A percentile compares a stretch with the other conserved stretches of the same genome.
These are phyloP conservation scores for Exophiala oligosperma DNA, from an alignment of 2,329 filamentous ascomycete species.

Conservation along the genomic window DNA sequence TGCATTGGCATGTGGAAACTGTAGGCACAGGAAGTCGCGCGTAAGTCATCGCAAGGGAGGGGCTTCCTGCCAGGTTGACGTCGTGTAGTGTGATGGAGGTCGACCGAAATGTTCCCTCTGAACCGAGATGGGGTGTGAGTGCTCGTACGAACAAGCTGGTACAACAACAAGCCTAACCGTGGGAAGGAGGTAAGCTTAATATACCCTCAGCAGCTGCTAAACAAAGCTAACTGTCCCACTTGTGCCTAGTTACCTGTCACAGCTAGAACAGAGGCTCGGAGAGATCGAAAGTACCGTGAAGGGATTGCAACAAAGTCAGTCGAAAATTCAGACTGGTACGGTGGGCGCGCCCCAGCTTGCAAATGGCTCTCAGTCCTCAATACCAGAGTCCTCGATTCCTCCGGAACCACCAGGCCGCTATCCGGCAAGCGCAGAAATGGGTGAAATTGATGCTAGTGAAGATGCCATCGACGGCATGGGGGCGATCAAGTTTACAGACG, in stretches of 20 bases:
- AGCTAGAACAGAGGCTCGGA: slow-evolving; percentile 18
- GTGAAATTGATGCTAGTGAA: slow-evolving; percentile 12
- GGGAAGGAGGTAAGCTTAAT: slow-evolving; percentile 14
- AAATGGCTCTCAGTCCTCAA: neutral
- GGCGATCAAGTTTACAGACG: slow-evolving; percentile 33
- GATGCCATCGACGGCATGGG: slow-evolving; percentile 35
- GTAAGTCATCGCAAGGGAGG: neutral
- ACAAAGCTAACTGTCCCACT: neutral
- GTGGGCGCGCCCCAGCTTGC: no score
- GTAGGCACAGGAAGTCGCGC: slow-evolving; percentile 13
- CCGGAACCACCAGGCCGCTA: neutral
- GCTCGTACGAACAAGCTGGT: slow-evolving; percentile 21
- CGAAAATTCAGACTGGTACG: neutral
- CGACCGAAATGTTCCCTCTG: slow-evolving; percentile 20
- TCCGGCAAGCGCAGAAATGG: slow-evolving; percentile 4
- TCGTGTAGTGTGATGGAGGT: slow-evolving; percentile 20
- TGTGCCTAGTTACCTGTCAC: slow-evolving; percentile 16
- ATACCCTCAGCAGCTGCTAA: neutral
- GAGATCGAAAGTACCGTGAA: slow-evolving; percentile 15
- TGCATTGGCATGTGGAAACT: slow-evolving; percentile 10
- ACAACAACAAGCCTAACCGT: slow-evolving; percentile 17
- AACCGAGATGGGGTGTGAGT: slow-evolving; percentile 18
- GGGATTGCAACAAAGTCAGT: slow-evolving; percentile 6
- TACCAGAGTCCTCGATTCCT: neutral
- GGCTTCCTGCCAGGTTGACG: neutral